Evolutionary conservation across 768 basidiomycete species (phyloP).

Genomic region (Suillus tomentosus): DNA sequence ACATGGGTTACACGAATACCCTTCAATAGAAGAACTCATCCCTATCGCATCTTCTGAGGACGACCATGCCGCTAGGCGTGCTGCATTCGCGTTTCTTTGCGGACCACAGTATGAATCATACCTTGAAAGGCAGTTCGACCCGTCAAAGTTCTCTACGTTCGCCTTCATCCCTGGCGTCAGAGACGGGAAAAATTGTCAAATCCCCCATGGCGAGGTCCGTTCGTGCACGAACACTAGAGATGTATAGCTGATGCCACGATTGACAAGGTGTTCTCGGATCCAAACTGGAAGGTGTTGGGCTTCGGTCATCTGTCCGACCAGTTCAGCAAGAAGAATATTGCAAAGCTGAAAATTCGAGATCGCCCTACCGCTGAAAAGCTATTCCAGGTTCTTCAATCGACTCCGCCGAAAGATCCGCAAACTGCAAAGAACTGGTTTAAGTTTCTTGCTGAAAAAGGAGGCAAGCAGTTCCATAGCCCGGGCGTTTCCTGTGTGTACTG

Average conservation of each 20-base stretch:
- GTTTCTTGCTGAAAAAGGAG: slow-evolving; percentile 57
- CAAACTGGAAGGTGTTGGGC: slow-evolving; percentile 67
- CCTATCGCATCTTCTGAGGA: neutral
- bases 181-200: neutral
- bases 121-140: slow-evolving; percentile 28
- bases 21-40: slow-evolving; percentile 2
- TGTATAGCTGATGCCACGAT: neutral
- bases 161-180: slow-evolving; percentile 72
- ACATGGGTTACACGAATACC: neutral
- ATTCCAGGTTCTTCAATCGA: slow-evolving; percentile 52
- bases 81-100: slow-evolving; percentile 62
- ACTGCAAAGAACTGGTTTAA: slow-evolving; percentile 64
- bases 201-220: neutral
- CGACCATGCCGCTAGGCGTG: slow-evolving; percentile 45
- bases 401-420: slow-evolving; percentile 49
- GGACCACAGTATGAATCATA: neutral
- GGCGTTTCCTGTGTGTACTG: slow-evolving; percentile 4
- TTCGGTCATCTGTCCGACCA: slow-evolving; percentile 60
- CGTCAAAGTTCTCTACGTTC: slow-evolving; percentile 49
- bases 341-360: slow-evolving; percentile 62
- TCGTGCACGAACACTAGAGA: too few relatives aligned
- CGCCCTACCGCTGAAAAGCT: slow-evolving; percentile 63
- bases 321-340: slow-evolving; percentile 46
- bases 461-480: slow-evolving; percentile 29
- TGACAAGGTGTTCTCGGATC: slow-evolving; percentile 62